Conservation (phyloP, 306 rosid genomes). For the Albizia julibrissin region DNA sequence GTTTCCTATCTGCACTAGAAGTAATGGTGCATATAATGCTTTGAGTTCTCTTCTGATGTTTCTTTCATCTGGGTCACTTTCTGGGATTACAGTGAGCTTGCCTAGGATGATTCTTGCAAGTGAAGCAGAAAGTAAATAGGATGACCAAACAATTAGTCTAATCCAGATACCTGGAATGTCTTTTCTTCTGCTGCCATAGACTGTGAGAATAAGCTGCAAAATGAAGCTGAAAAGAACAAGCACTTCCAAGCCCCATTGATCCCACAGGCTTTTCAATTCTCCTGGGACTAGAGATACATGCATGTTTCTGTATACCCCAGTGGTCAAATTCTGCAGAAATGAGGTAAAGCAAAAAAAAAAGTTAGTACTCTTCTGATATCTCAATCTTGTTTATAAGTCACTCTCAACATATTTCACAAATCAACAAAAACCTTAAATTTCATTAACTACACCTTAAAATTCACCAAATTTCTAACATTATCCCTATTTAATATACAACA, state of each 20-base stretch:
- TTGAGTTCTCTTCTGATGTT: conserved; percentile 45
- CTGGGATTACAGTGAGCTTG: conserved; percentile 59
- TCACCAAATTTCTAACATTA: no score
- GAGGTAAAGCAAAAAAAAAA: not conserved
- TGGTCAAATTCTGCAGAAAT: conserved; percentile 35
- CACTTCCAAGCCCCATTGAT: conserved; percentile 52
- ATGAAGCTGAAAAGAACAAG: conserved; percentile 52
- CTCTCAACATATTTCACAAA: no score
- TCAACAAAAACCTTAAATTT: no score
- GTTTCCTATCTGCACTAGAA: conserved; percentile 66
- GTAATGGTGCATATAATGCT: conserved; percentile 59
- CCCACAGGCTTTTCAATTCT: conserved; percentile 45
- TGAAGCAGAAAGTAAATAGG: conserved; percentile 55
- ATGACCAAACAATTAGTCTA: conserved; percentile 57
- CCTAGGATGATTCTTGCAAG: conserved; percentile 55
- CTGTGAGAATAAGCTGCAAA: conserved; percentile 53
- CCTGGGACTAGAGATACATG: conserved; percentile 45
- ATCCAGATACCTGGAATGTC: conserved; percentile 53
- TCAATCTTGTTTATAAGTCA: no score
- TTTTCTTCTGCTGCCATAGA: conserved; percentile 59
- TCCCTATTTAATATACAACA: no score
- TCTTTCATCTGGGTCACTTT: conserved; percentile 41
- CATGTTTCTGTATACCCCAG: conserved; percentile 29
- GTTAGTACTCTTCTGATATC: not conserved
- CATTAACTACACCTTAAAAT: no score